These are phyloP conservation scores for Fusarium sp. DNA, from an alignment of 2,329 filamentous ascomycete species.

Conservation along the genomic window DNA sequence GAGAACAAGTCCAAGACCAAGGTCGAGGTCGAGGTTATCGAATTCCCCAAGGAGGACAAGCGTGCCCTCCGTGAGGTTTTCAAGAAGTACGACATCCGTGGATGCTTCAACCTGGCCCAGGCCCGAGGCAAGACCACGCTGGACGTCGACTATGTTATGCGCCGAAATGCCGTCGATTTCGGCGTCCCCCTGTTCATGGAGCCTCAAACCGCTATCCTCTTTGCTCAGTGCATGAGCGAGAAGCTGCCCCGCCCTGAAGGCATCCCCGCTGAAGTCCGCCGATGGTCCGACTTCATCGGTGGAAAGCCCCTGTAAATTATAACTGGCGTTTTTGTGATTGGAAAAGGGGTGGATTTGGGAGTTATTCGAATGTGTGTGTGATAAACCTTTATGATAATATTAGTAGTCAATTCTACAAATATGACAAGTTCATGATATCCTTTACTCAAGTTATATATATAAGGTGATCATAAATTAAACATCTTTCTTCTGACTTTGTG, in stretches of 20 bases:
- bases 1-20: slow-evolving; percentile 75
- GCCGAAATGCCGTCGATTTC: slow-evolving; percentile 97
- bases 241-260: slow-evolving; percentile 91
- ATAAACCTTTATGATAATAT: slow-evolving; percentile 18
- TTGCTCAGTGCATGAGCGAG: slow-evolving; percentile 95
- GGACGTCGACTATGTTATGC: slow-evolving; percentile 98
- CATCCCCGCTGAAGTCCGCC: slow-evolving; percentile 88
- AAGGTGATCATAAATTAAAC: neutral
- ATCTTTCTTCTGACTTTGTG: neutral
- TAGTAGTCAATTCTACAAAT: neutral
- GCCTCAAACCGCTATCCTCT: slow-evolving; percentile 95
- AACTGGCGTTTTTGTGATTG: slow-evolving; percentile 39
- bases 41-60: slow-evolving; percentile 98
- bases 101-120: slow-evolving; percentile 93
- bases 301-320: slow-evolving; percentile 76
- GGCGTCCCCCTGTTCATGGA: slow-evolving; percentile 98
- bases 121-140: slow-evolving; percentile 82
- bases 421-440: neutral
- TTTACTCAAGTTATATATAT: neutral
- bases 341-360: slow-evolving; percentile 17
- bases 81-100: slow-evolving; percentile 94
- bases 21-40: slow-evolving; percentile 85
- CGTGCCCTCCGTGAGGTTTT: slow-evolving; percentile 93
- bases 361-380: slow-evolving; percentile 14
- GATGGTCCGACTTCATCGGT: slow-evolving; percentile 96